These are phyloP conservation scores for Lentinus tigrinus DNA, from an alignment of 768 basidiomycete species.

Conservation along the genomic window DNA sequence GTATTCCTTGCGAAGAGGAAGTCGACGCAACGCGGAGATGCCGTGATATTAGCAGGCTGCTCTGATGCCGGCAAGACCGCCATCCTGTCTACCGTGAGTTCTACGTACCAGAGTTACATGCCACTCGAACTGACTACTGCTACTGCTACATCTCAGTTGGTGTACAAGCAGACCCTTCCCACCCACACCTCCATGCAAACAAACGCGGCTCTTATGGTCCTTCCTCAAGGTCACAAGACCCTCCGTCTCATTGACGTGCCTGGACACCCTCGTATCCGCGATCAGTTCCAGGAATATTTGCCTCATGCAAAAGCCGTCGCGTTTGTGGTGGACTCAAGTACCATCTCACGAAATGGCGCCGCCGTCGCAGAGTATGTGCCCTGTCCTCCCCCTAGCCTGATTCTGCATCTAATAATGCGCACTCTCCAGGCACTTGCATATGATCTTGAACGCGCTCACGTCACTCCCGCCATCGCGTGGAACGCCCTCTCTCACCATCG, in stretches of 20 bases:
- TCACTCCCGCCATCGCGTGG: conserved; percentile 71
- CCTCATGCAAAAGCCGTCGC: conserved; percentile 60
- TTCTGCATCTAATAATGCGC: not conserved
- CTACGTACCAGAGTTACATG: no score
- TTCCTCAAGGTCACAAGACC: conserved; percentile 43
- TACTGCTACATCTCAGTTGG: conserved; percentile 58
- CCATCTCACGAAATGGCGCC: conserved; percentile 71
- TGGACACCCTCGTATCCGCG: conserved; percentile 80
- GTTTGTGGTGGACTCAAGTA: conserved; percentile 81
- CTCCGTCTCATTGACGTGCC: conserved; percentile 72
- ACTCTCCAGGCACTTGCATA: conserved; percentile 64
- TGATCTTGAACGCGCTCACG: conserved; percentile 64
- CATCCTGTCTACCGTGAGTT: conserved; percentile 65
- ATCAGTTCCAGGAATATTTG: conserved; percentile 69
- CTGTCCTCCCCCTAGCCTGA: not conserved
- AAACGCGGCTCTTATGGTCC: conserved; percentile 50
- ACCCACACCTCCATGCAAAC: conserved; percentile 79
- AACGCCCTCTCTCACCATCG: conserved; percentile 59
- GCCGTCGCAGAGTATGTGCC: conserved; percentile 75
- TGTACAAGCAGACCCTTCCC: conserved; percentile 59
- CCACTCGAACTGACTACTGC: no score
- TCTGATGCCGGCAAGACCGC: conserved; percentile 82
- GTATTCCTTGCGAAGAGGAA: conserved; percentile 42
- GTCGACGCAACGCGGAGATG: conserved; percentile 49
- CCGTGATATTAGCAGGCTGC: conserved; percentile 74